phyloP scores from a whole-genome alignment of 495 filamentous ascomycete species.

The Sabuloglossum arenarium region DNA sequence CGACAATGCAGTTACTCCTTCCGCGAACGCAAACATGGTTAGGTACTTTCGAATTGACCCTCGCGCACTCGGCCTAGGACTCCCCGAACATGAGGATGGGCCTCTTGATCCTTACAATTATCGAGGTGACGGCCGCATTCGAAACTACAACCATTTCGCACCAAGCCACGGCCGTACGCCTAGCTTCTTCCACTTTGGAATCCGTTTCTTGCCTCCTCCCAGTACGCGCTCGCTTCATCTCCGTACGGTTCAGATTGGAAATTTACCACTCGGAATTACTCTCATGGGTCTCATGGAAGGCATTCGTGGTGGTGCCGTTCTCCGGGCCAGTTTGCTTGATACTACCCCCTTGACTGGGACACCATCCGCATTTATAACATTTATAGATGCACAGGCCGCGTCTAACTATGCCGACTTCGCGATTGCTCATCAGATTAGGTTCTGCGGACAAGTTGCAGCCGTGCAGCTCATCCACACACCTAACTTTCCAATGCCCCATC shows the following conservation, averaged over 20 bases:
- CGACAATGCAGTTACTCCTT: too few species aligned
- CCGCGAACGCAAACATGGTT: too few species aligned
- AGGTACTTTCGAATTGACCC: too few species aligned
- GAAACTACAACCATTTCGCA: background rate
- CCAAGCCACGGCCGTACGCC: background rate
- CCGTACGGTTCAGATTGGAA: background rate
- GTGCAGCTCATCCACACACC: background rate
- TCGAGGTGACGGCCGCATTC: too few species aligned
- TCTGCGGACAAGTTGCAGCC: background rate
- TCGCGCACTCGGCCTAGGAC: too few species aligned
- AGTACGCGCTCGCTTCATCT: background rate
- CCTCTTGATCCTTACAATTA: too few species aligned
- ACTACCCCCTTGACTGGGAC: background rate
- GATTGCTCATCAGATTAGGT: background rate
- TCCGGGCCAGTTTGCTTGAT: background rate
- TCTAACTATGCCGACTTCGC: background rate
- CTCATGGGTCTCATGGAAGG: background rate
- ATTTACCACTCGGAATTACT: background rate
- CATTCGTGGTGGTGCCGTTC: background rate
- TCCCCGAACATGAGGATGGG: too few species aligned
- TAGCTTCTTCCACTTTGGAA: background rate
- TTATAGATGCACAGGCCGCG: background rate
- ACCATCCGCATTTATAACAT: background rate
- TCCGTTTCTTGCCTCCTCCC: background rate
- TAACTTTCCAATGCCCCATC: background rate